A percentile compares a stretch with the other conserved stretches of the same genome.
phyloP scores from a whole-genome alignment of 805 yeast genomes.

The Saturnispora quitensis region DNA sequence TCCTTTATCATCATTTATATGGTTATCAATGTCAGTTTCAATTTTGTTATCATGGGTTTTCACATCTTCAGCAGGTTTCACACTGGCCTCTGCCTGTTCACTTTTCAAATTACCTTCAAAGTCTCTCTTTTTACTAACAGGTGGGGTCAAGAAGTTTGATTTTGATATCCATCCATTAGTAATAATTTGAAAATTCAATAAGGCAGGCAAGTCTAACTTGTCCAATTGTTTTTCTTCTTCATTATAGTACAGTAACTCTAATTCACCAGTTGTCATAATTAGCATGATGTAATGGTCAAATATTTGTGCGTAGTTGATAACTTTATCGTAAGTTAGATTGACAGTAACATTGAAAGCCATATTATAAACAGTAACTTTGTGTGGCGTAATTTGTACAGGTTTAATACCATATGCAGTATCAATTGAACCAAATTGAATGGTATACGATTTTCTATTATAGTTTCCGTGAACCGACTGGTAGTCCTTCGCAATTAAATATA shows the following conservation, averaged over 20 bases:
- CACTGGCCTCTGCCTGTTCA: slow-evolving; percentile 11
- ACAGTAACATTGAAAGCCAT: slow-evolving; percentile 46
- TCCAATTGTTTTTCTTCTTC: slow-evolving; percentile 16
- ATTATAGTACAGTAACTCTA: slow-evolving; percentile 41
- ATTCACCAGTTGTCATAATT: slow-evolving; percentile 63
- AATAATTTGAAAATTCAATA: slow-evolving; percentile 36
- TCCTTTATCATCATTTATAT: slow-evolving; percentile 14
- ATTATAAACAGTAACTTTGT: slow-evolving; percentile 54
- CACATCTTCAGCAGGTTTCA: background rate
- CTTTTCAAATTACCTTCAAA: slow-evolving; percentile 17
- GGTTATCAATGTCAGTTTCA: background rate
- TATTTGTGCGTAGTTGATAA: slow-evolving; percentile 54
- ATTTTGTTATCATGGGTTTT: slow-evolving; percentile 4
- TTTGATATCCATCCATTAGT: slow-evolving; percentile 61
- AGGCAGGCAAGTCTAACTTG: slow-evolving; percentile 27
- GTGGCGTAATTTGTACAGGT: slow-evolving; percentile 67
- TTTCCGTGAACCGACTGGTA: slow-evolving; percentile 54
- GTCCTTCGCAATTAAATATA: slow-evolving; percentile 52
- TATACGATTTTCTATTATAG: slow-evolving; percentile 53
- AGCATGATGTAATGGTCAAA: slow-evolving; percentile 55
- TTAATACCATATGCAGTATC: slow-evolving; percentile 33
- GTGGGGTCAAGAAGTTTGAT: slow-evolving; percentile 36
- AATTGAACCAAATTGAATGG: slow-evolving; percentile 54
- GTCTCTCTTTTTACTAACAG: slow-evolving; percentile 26
- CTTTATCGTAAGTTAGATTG: slow-evolving; percentile 46